Conservation (phyloP, 208 protist genomes). For the Angomonas ambiguus region DNA sequence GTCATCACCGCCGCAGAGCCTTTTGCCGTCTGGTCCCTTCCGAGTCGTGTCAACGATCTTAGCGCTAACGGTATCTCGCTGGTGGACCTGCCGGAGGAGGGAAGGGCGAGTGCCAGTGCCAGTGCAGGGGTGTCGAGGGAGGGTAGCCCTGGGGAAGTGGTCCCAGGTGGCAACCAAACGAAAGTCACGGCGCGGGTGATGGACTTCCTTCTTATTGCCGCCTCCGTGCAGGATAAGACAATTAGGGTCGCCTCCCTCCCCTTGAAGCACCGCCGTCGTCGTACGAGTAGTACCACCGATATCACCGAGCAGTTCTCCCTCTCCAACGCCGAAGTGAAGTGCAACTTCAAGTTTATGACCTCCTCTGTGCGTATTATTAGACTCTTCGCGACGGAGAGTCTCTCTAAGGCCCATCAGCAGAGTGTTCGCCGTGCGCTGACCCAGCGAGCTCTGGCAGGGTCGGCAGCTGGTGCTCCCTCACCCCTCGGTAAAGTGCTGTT, state of each 20-base stretch:
- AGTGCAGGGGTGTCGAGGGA: not conserved
- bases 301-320: constrained; percentile 31
- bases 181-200: constrained; percentile 34
- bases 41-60: constrained; percentile 72
- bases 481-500: constrained; percentile 20
- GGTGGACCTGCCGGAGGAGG: not conserved
- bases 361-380: constrained; percentile 79
- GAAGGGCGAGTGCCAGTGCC: not conserved
- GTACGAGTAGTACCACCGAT: not conserved
- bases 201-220: constrained; percentile 56
- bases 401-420: constrained; percentile 5
- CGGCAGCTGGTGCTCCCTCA: no score
- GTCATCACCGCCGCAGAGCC: constrained; percentile 21
- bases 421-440: not conserved
- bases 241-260: constrained; percentile 41
- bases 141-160: not conserved
- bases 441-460: not conserved
- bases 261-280: not conserved
- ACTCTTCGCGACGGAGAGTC: constrained; percentile 61
- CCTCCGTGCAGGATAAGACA: constrained; percentile 71
- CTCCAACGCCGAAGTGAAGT: constrained; percentile 29
- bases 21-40: constrained; percentile 52
- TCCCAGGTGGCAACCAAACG: no score
- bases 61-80: constrained; percentile 35
- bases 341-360: constrained; percentile 60